These are phyloP conservation scores for Thalassiosira mediterranea DNA, from an alignment of 352 stramenopile species.

Conservation along the genomic window DNA sequence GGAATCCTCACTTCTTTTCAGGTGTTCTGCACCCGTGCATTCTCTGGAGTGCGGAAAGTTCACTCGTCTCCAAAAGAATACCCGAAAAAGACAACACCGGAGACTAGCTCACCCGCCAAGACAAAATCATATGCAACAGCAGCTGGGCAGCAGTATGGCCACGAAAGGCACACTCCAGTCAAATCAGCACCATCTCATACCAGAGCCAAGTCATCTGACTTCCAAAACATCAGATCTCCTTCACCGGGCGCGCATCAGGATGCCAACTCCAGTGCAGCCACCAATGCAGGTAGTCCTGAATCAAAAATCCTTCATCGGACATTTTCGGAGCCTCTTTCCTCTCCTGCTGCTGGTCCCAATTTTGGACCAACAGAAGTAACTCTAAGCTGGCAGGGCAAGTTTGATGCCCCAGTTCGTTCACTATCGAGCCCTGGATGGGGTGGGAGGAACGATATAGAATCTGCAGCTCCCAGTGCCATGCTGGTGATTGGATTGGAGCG, in stretches of 20 bases:
- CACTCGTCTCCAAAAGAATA: neutral
- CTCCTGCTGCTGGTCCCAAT: neutral
- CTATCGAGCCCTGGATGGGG: slow-evolving; percentile 45
- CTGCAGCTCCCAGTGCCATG: slow-evolving; percentile 3
- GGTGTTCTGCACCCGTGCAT: slow-evolving; percentile 11
- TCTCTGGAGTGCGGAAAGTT: neutral
- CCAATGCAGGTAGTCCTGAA: neutral
- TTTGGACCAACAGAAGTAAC: slow-evolving; percentile 8
- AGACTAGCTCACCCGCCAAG: neutral
- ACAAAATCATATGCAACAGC: neutral
- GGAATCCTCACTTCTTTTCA: slow-evolving; percentile 37
- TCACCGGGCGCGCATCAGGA: slow-evolving; percentile 4
- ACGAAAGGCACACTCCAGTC: slow-evolving; percentile 3
- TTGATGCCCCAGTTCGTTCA: slow-evolving; percentile 39
- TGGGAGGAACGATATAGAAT: slow-evolving; percentile 3
- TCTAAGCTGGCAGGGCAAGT: slow-evolving; percentile 35
- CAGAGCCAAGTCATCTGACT: slow-evolving; percentile 1
- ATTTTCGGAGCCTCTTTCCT: slow-evolving; percentile 31
- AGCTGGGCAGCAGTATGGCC: neutral
- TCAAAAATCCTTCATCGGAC: slow-evolving; percentile 29
- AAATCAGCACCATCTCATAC: slow-evolving; percentile 4
- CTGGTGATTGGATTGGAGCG: slow-evolving; percentile 39
- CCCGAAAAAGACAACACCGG: neutral
- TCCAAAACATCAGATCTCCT: slow-evolving; percentile 5
- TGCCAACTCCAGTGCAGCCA: neutral